phyloP scores from a whole-genome alignment of 2,329 filamentous ascomycete species.

The Tympanopsis confertula region DNA sequence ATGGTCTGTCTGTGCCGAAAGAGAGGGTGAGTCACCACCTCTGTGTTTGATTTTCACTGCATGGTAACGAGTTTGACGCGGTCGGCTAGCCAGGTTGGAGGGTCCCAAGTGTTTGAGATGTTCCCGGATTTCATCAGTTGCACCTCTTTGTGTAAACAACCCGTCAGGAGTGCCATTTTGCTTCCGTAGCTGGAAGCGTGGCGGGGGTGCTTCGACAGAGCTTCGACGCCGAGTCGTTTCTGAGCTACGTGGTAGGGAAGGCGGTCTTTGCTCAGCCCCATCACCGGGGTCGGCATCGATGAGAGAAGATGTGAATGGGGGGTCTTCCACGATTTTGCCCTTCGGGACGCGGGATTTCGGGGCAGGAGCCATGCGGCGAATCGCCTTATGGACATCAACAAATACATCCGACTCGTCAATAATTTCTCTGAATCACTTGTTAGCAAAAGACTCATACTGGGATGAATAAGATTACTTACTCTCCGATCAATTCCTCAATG shows the following conservation, averaged over 20 bases:
- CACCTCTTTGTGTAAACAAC: conserved; percentile 29
- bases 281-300: conserved; percentile 8
- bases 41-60: conserved; percentile 56
- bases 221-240: background rate
- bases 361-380: conserved; percentile 75
- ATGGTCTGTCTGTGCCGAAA: conserved; percentile 15
- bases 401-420: conserved; percentile 98
- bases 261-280: conserved; percentile 9
- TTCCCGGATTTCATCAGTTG: conserved; percentile 41
- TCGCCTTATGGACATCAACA: conserved; percentile 95
- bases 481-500: conserved; percentile 95
- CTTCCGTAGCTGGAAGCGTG: background rate
- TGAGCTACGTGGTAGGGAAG: background rate
- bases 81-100: conserved; percentile 48
- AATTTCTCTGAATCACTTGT: conserved; percentile 60
- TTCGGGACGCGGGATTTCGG: conserved; percentile 63
- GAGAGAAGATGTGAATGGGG: conserved; percentile 14
- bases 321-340: conserved; percentile 35
- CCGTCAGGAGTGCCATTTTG: conserved; percentile 6
- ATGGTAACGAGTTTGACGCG: conserved; percentile 47
- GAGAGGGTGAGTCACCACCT: conserved; percentile 15
- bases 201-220: background rate
- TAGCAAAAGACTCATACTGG: background rate
- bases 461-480: conserved; percentile 44
- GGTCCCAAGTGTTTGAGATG: conserved; percentile 53